Percentiles rank a stretch among this genome's conserved stretches.
phyloP scores from a whole-genome alignment of 352 stramenopile species.

The Elongisporangium anandrum region DNA sequence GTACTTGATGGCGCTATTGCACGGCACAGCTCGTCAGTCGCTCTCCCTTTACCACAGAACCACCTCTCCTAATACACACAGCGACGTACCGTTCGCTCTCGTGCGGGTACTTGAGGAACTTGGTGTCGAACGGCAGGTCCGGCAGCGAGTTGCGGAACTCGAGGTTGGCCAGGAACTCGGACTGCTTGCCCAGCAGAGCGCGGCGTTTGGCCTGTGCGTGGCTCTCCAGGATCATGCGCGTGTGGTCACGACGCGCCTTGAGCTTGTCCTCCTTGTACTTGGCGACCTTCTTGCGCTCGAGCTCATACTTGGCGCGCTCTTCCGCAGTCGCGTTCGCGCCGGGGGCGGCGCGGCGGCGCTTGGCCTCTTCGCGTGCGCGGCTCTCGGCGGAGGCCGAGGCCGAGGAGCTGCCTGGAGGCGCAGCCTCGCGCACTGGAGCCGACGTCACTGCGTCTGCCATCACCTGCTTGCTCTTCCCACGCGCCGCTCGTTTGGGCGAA shows the following conservation, averaged over 20 bases:
- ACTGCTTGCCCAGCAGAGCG: conserved; percentile 75
- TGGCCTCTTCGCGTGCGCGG: conserved; percentile 24
- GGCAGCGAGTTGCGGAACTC: conserved; percentile 83
- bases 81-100: conserved; percentile 52
- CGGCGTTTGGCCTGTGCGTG: conserved; percentile 81
- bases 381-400: conserved; percentile 11
- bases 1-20: conserved; percentile 75
- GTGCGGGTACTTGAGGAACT: conserved; percentile 83
- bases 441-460: conserved; percentile 26
- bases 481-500: background rate
- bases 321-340: conserved; percentile 52
- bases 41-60: background rate
- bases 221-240: conserved; percentile 83
- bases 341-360: conserved; percentile 38
- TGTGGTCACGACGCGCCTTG: conserved; percentile 80
- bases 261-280: conserved; percentile 90
- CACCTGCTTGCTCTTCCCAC: background rate
- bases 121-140: conserved; percentile 82
- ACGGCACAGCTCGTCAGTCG: background rate
- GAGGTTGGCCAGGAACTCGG: conserved; percentile 74
- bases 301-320: conserved; percentile 74
- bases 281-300: conserved; percentile 83
- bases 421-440: conserved; percentile 15
- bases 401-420: conserved; percentile 7
- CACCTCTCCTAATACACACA: background rate